Evolutionary conservation across 2,329 filamentous ascomycete genomes (phyloP), one percentile per base, ranked within the genome.

Genomic region (Didymella segeticola): DNA sequence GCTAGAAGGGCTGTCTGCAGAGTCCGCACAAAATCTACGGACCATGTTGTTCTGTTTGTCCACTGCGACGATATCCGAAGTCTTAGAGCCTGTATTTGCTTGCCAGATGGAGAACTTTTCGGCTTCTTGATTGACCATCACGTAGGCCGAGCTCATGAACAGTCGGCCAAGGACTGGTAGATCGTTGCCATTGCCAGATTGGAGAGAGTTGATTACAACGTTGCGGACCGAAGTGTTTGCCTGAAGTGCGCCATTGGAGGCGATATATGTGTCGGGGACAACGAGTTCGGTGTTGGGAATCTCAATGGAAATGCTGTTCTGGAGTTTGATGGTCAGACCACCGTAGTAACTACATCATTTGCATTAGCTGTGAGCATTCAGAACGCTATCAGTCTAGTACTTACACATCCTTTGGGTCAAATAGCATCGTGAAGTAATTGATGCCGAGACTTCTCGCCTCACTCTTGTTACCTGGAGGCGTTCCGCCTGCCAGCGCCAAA

Each of bases 111-210:
- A 53, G 49, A 57, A 61, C 15, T 19, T 49, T 14, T 37, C 50
- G 9, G 58, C 53, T 30, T 63, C 60, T 45, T 61, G 60, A 43
- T 64, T 63, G 34, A 61, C 58, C 39, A 60, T 57, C n/a, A 64
- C 7, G 25, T 61, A 61, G 26, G 56, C 58, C 20, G 57, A 59
- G 34, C 56, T 60, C 37, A 64, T 49, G 39, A 64, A 58, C 5
- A 59, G 46, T 43, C 62, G 53, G 26, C 58, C 60, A 45, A 64
- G 53, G 19, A 57, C 29, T 30, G 57, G 62, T 20, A 64, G 37
- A 43, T 62, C 60, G 37, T 61, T 47, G 15, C 14, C 31, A 27
- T 63, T 61, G 8, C 42, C 33, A 29, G 27, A 30, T 47, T 60
- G 58, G 29, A 61, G 53, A 5, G 50, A 51, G 30, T 61, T 61